Evolutionary conservation across 768 basidiomycete genomes (phyloP), one percentile per base, ranked within the genome.

Genomic region (Termitomyces sp.): DNA sequence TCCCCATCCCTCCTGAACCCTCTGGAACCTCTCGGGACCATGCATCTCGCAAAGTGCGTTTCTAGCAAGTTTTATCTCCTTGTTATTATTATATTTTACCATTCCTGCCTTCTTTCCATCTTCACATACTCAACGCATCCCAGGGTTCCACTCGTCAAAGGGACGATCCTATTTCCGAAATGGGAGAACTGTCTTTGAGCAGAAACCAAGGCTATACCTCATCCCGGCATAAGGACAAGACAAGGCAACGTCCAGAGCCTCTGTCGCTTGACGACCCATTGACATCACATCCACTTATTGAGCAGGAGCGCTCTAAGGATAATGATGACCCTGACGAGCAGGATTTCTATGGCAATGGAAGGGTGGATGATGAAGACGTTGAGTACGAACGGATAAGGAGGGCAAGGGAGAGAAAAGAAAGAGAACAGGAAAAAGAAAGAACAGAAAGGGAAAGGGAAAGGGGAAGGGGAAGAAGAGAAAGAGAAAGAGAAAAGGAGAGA

Each of bases 1-100:
- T 42, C 1, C 16, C 46, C n/a, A 19, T 41, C 11, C 52, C 52
- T 7, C 61, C 56, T 4, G 59, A 60, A 3, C 52, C 35, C 43
- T 60, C 59, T 6, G 54, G 42, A 17, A 60, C 61, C 1, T 27
- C 35, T 11, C 56, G 40, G 42, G 54, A 58, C 3, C 52, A 50
- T 30, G n/a, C 56, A 1, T 58, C 57, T 3, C 56, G 57, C 1
- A 62, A 62, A 45, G 63, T 64, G 52, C 14, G 54, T 50, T 41
- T 5, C 27, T 10, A 37, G 35, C 34, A 34, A 34, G 34, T 21
- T 45, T 19, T 1, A 16, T 3, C 9, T n/a, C 14, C 14, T 14
- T 7, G 32, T 19, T 19, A 16, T n/a, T n/a, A n/a, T n/a, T 34
- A 34, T 34, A 34, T 14, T 14, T n/a, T 14, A 14, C 34, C 4